Percentiles rank a stretch among this genome's conserved stretches.
phyloP scores from a whole-genome alignment of 169 alveolate species.

The Plasmodium adleri region DNA sequence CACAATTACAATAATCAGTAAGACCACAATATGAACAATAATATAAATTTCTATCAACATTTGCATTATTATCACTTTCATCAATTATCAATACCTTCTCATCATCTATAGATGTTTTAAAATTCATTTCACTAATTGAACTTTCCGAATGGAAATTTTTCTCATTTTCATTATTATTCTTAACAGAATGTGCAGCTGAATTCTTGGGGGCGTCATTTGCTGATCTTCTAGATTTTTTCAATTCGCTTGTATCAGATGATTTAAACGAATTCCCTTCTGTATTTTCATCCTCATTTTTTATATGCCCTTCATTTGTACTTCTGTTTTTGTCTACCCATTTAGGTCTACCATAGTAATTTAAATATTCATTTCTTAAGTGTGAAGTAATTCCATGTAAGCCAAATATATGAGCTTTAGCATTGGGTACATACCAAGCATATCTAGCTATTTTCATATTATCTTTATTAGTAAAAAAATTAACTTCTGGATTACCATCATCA shows the following conservation, averaged over 20 bases:
- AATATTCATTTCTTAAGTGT: slow-evolving; percentile 82
- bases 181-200: too few species aligned
- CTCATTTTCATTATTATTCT: too few species aligned
- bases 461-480: slow-evolving; percentile 80
- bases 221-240: too few species aligned
- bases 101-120: background rate
- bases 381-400: slow-evolving; percentile 83
- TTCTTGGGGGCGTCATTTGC: too few species aligned
- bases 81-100: background rate
- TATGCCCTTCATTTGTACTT: background rate
- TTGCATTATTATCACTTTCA: background rate
- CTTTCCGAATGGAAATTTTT: too few species aligned
- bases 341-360: slow-evolving; percentile 76
- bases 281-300: background rate
- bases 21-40: slow-evolving; percentile 67
- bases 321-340: slow-evolving; percentile 23
- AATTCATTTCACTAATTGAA: too few species aligned
- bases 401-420: slow-evolving; percentile 80
- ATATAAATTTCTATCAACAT: slow-evolving; percentile 22
- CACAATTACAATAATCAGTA: slow-evolving; percentile 53
- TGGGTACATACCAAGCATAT: slow-evolving; percentile 74
- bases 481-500: slow-evolving; percentile 76
- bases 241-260: too few species aligned
- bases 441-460: slow-evolving; percentile 81
- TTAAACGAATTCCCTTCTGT: too few species aligned